Conservation (phyloP, 1,139 yeast genomes). For the Blastobotrys indianensis region DNA sequence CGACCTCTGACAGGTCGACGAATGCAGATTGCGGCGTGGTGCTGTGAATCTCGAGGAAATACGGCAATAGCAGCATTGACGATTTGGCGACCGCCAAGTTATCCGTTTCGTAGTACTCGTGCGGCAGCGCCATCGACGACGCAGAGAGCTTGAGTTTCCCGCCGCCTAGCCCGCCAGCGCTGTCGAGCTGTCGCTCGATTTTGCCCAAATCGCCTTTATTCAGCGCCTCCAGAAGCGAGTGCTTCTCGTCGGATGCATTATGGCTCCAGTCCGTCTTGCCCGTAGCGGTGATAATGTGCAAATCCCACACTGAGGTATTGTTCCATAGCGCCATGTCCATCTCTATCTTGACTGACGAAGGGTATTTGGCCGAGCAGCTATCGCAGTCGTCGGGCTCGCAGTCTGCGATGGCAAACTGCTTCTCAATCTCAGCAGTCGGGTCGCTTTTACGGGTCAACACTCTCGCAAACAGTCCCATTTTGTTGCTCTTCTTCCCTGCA, state of each 20-base stretch:
- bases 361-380: constrained; percentile 38
- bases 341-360: constrained; percentile 52
- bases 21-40: constrained; percentile 29
- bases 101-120: constrained; percentile 24
- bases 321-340: constrained; percentile 56
- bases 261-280: constrained; percentile 82
- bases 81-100: constrained; percentile 18
- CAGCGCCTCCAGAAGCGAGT: constrained; percentile 49
- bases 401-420: constrained; percentile 20
- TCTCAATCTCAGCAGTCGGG: constrained; percentile 8
- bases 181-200: constrained; percentile 17
- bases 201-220: constrained; percentile 14
- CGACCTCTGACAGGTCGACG: constrained; percentile 40
- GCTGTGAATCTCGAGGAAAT: constrained; percentile 59
- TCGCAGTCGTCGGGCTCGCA: constrained; percentile 29
- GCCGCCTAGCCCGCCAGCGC: too few species aligned
- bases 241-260: constrained; percentile 54
- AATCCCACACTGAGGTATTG: constrained; percentile 58
- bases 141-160: constrained; percentile 32
- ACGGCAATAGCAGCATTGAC: constrained; percentile 59
- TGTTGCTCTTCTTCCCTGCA: too few species aligned
- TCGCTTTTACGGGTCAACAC: constrained; percentile 8
- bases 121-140: constrained; percentile 30
- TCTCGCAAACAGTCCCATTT: constrained; percentile 14
- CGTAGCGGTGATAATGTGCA: constrained; percentile 75